These are phyloP conservation scores for Boechera retrofracta DNA, from an alignment of 345 rosid genomes.

Conservation along the genomic window DNA sequence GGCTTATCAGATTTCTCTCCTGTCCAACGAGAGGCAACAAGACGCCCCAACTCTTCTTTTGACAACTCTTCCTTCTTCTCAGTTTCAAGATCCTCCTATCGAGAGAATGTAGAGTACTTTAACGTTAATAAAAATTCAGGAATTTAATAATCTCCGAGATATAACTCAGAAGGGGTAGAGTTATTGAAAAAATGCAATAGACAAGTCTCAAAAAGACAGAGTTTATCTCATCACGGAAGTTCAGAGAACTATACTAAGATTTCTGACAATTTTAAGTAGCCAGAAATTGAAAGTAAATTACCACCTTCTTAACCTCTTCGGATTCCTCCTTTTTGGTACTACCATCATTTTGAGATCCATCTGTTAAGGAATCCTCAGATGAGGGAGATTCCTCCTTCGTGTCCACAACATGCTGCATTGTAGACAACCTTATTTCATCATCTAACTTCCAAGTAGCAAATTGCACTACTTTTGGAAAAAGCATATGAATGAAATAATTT, in stretches of 20 bases:
- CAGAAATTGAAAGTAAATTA: constrained; percentile 30
- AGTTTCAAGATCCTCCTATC: constrained; percentile 53
- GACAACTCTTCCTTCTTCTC: constrained; percentile 74
- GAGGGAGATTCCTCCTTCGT: constrained; percentile 47
- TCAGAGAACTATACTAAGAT: constrained; percentile 3
- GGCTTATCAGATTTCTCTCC: constrained; percentile 67
- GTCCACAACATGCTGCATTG: constrained; percentile 51
- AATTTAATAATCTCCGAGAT: constrained; percentile 9
- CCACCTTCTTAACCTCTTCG: constrained; percentile 51
- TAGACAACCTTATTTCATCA: constrained; percentile 34
- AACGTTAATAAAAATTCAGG: constrained; percentile 1
- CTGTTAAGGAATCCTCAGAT: constrained; percentile 49
- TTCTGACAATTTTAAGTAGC: not conserved
- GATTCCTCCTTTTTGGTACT: constrained; percentile 48
- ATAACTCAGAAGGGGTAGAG: constrained; percentile 15
- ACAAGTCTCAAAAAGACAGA: constrained; percentile 13
- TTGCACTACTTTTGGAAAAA: constrained; percentile 11
- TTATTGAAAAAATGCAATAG: constrained; percentile 17
- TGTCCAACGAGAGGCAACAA: constrained; percentile 98
- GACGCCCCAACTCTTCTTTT: constrained; percentile 90
- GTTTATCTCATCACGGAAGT: constrained; percentile 3
- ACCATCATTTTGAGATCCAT: constrained; percentile 49
- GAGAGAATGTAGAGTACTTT: constrained; percentile 29
- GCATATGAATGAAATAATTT: constrained; percentile 4
- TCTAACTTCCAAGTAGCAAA: constrained; percentile 4